These are phyloP conservation scores for Apium graveolens DNA, from an alignment of 129 eudicot genomes.

Conservation along the genomic window DNA sequence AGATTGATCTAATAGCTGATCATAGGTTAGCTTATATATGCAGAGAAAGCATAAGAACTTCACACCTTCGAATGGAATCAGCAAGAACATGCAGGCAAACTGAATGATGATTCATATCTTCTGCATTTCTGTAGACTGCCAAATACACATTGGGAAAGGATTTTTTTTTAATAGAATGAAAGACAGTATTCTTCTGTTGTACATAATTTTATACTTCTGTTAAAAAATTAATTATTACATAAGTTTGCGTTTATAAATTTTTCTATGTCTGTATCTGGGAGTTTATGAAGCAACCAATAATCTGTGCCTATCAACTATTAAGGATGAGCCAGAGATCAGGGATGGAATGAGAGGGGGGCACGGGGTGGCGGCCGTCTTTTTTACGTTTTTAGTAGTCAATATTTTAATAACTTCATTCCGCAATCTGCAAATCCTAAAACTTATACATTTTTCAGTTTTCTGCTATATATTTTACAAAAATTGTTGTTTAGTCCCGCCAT, in stretches of 20 bases:
- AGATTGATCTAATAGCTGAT: background rate
- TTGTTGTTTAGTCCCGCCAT: too few species aligned
- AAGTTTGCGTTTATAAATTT: background rate
- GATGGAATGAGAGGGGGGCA: too few species aligned
- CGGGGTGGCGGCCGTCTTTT: too few species aligned
- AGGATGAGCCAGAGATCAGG: too few species aligned
- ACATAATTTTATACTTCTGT: background rate
- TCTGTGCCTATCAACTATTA: background rate
- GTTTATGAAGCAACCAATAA: background rate
- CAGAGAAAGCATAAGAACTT: background rate
- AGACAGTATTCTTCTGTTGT: background rate
- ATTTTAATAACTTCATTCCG: too few species aligned
- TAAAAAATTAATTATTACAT: background rate
- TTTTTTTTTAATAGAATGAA: background rate
- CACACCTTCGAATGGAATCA: slow-evolving; percentile 91
- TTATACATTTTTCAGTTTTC: too few species aligned
- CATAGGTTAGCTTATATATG: background rate
- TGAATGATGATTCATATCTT: slow-evolving; percentile 95
- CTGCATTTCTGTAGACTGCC: slow-evolving; percentile 88
- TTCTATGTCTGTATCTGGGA: background rate
- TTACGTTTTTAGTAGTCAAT: too few species aligned
- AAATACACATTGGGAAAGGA: slow-evolving; percentile 12
- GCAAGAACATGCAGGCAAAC: slow-evolving; percentile 94
- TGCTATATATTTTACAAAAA: too few species aligned
- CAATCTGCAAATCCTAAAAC: too few species aligned